Conservation (phyloP, 163 green algal species). For the Prototheca wickerhamii region DNA sequence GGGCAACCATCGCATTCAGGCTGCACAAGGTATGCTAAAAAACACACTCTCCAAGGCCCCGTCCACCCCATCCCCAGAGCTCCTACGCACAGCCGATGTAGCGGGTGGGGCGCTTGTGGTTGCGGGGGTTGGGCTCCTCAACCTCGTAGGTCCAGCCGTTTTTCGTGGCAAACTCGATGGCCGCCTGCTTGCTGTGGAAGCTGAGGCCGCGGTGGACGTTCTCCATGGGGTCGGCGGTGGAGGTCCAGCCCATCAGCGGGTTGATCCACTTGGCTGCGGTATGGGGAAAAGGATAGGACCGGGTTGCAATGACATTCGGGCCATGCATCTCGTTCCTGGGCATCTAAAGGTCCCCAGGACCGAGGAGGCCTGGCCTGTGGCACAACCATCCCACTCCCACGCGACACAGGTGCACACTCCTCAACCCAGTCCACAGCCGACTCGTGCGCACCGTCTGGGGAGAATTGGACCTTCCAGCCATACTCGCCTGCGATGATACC, state of each 20-base stretch:
- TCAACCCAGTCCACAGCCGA: no score
- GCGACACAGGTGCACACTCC: no score
- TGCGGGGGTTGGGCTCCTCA: slow-evolving; percentile 46
- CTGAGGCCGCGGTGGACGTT: slow-evolving; percentile 54
- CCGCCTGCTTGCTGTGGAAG: slow-evolving; percentile 65
- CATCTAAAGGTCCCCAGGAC: no score
- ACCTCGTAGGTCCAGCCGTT: slow-evolving; percentile 61
- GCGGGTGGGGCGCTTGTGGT: slow-evolving; percentile 38
- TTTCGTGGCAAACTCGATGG: slow-evolving; percentile 49
- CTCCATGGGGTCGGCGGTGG: slow-evolving; percentile 71
- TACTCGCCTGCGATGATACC: no score
- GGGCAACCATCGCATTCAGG: no score
- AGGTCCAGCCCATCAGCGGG: slow-evolving; percentile 87
- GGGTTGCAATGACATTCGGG: no score
- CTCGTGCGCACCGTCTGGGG: no score
- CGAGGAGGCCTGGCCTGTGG: no score
- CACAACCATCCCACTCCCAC: no score
- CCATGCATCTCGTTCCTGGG: no score
- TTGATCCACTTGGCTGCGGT: slow-evolving; percentile 69
- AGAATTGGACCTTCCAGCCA: no score
- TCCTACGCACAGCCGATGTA: slow-evolving; percentile 40
- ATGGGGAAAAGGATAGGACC: background rate
- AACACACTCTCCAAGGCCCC: background rate
- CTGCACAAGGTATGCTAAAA: no score
- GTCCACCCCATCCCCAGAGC: background rate